Conservation (phyloP, 1,284 basidiomycete genomes). For the Ganoderma meredithae region DNA sequence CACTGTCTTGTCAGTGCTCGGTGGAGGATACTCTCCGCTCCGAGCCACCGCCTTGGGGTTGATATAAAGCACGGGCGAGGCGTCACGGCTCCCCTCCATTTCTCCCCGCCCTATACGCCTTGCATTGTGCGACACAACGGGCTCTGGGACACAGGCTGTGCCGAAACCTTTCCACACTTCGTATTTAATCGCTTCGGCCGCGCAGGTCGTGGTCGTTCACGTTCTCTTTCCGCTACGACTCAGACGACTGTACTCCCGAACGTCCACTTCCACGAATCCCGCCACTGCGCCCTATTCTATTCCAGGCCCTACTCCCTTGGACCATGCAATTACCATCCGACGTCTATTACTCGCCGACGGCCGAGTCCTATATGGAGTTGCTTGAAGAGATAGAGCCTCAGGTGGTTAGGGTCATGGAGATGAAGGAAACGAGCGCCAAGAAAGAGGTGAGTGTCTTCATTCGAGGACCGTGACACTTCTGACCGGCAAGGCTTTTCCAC, state of each 20-base stretch:
- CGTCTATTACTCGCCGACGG: background rate
- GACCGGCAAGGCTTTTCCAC: too few relatives aligned
- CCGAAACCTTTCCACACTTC: constrained; percentile 19
- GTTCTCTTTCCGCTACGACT: constrained; percentile 6
- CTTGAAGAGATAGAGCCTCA: background rate
- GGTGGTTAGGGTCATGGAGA: constrained; percentile 2
- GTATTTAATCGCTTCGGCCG: constrained; percentile 28
- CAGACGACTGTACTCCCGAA: constrained; percentile 6
- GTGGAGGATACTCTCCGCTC: constrained; percentile 8
- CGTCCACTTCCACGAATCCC: background rate
- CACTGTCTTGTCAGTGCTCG: constrained; percentile 24
- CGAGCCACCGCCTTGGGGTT: background rate
- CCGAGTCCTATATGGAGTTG: background rate
- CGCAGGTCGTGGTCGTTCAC: constrained; percentile 28
- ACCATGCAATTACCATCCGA: constrained; percentile 4
- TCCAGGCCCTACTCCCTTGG: background rate
- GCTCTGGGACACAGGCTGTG: constrained; percentile 23
- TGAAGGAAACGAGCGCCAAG: background rate
- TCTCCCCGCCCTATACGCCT: constrained; percentile 6
- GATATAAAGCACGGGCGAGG: constrained; percentile 21
- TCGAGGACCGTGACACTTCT: background rate
- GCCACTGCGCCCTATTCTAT: background rate
- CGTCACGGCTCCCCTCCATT: constrained; percentile 16
- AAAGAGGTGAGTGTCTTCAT: background rate
- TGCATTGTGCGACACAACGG: constrained; percentile 20